Evolutionary conservation across 176 grass and related monocot genomes (phyloP), one percentile per base, ranked within the genome.

Genomic region (Phoenix roebelenii): DNA sequence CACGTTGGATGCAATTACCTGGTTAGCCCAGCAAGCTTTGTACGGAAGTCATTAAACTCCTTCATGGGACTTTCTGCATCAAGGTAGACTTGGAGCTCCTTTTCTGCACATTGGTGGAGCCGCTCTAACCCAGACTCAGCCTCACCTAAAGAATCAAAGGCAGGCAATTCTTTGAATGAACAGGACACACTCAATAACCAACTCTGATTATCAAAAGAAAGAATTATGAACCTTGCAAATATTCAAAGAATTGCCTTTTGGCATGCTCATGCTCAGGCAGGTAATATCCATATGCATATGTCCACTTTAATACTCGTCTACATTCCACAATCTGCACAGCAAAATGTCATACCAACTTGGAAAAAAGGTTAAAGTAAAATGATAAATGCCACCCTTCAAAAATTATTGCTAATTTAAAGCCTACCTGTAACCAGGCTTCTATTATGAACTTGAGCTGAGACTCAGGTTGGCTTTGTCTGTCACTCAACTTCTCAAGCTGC

Each of bases 371-470:
- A 55, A 63, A 59, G 58, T 3, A 26, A 25, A 59, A 17, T 12
- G 5, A 51, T 64, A 44, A 12, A 12, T 44, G 35, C 7, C 35
- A 44, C 6, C 35, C 35, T 14, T 44, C 35, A 44, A 44, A 44
- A 12, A 44, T 44, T 44, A 44, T 44, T 12, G 12, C 9, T 44
- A 44, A 3, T 12, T 14, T 5, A 61, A 32, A 69, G 6, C 15
- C 5, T 17, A 95, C 93, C 93, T 98, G 93, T 67, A 98, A 63
- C 93, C 93, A 98, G 65, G 93, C 93, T 64, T 98, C 93, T 61
- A 82, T 83, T 64, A 98, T 98, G 79, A 98, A 98, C 76, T 98
- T 98, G 50, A 98, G 87, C 60, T 98, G 93, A 49, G 93, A 98
- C 73, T 98, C 93, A 49, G 93, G 93, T 70, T 98, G 93, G 29